Evolutionary conservation across 2,329 filamentous ascomycete genomes (phyloP), one percentile per base, ranked within the genome.

Genomic region (Aspergillus sp.): DNA sequence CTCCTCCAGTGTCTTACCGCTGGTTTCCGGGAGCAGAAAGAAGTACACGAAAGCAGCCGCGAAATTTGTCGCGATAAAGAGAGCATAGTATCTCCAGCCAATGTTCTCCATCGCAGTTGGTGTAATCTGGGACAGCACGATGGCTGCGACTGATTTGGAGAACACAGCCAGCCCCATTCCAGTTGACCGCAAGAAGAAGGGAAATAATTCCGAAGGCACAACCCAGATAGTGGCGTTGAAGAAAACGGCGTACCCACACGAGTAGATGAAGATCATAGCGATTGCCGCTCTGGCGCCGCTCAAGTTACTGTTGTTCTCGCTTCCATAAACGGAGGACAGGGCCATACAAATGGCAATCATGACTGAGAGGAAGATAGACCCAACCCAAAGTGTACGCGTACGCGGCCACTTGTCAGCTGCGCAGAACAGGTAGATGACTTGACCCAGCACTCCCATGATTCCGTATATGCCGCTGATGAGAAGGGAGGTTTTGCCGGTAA

Each of bases 211-310:
- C 0, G 71, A 70, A 0, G 73, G 67, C 2, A 77, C 68, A 8
- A 76, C 73, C 69, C 71, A 78, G 15, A 76, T 64, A 31, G 70
- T 76, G 9, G 72, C 69, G 62, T 79, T 79, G 68, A 79, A 78
- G 61, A 78, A 77, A 23, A 77, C 60, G 6, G 76, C 76, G 62
- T 76, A 79, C 8, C 64, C 67, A 46, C 69, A 65, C 4, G 74
- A 77, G 66, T 75, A 78, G 15, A 79, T 54, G 66, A 79, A 79
- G 43, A 78, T 77, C 62, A 76, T 75, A 0, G 75, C 75, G 34
- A 78, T 73, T 0, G 70, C 75, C 0, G 71, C 76, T 2, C 70
- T 68, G 6, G 74, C 65, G 22, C 75, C 75, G 23, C 59, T 63
- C 0, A 65, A 52, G 30, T 69, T 71, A 22, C 64, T 41, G 38